Percentiles rank a stretch among this genome's conserved stretches.
These are phyloP conservation scores for Chaetothyriales sp. DNA, from an alignment of 2,329 filamentous ascomycete species.

Conservation along the genomic window DNA sequence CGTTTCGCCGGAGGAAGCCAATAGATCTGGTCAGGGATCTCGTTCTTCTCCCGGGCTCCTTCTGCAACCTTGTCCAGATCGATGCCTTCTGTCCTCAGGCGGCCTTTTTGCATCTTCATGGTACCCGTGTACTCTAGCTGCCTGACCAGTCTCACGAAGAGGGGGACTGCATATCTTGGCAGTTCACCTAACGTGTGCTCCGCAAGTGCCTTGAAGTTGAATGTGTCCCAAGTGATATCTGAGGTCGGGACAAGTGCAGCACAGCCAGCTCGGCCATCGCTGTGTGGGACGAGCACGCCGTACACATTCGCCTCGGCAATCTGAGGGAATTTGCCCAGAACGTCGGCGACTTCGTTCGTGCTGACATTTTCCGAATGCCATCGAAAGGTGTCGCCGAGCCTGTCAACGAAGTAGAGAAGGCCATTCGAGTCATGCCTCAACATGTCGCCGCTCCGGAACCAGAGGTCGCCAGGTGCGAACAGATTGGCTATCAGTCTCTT, in stretches of 20 bases:
- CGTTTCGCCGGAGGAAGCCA: conserved; percentile 14
- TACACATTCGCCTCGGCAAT: conserved; percentile 76
- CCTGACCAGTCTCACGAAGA: conserved; percentile 54
- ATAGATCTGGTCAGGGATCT: conserved; percentile 10
- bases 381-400: conserved; percentile 41
- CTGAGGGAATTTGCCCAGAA: conserved; percentile 50
- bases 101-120: conserved; percentile 68
- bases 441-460: conserved; percentile 72
- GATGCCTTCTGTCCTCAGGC: conserved; percentile 31
- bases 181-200: conserved; percentile 45
- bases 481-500: conserved; percentile 63
- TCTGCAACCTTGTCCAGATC: conserved; percentile 13
- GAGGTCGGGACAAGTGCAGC: conserved; percentile 44
- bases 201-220: conserved; percentile 49
- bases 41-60: conserved; percentile 2
- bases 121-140: conserved; percentile 53
- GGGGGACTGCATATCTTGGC: conserved; percentile 60
- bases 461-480: conserved; percentile 63
- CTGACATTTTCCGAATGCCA: conserved; percentile 70
- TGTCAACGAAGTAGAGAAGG: conserved; percentile 63
- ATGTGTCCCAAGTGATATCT: conserved; percentile 30
- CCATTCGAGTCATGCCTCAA: conserved; percentile 59
- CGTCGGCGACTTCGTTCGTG: conserved; percentile 65
- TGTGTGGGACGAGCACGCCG: conserved; percentile 62
- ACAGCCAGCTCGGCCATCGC: conserved; percentile 74